phyloP scores from a whole-genome alignment of 2,329 filamentous ascomycete species.

The Colletotrichum sp. region DNA sequence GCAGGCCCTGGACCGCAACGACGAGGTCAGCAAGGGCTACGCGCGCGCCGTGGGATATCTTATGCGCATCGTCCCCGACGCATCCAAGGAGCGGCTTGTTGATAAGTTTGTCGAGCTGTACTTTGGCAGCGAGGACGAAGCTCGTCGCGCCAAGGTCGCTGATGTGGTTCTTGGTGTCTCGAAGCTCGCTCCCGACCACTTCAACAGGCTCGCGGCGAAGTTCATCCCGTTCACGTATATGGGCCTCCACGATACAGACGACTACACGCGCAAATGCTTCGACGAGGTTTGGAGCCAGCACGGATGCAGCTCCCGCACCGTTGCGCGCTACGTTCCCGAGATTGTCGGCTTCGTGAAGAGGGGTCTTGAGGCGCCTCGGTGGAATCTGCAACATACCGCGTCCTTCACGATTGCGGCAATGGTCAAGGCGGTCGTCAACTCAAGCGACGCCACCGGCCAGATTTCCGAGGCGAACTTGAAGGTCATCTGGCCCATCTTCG shows the following conservation, averaged over 20 bases:
- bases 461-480: conserved; percentile 66
- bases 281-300: conserved; percentile 88
- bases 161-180: conserved; percentile 85
- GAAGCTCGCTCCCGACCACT: conserved; percentile 88
- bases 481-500: conserved; percentile 80
- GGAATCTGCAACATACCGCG: conserved; percentile 89
- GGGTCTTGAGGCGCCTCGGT: conserved; percentile 80
- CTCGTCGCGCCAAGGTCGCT: conserved; percentile 74
- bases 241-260: conserved; percentile 83
- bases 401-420: conserved; percentile 81
- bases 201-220: conserved; percentile 75
- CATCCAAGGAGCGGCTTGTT: conserved; percentile 56
- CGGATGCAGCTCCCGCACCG: conserved; percentile 82
- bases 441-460: conserved; percentile 58
- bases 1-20: conserved; percentile 87
- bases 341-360: conserved; percentile 72
- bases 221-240: conserved; percentile 89
- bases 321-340: conserved; percentile 83
- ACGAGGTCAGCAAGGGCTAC: conserved; percentile 90
- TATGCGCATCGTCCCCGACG: conserved; percentile 61
- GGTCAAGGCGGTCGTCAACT: conserved; percentile 67
- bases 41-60: conserved; percentile 87
- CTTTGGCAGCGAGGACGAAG: conserved; percentile 80
- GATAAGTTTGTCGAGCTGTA: conserved; percentile 71
- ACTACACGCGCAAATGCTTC: conserved; percentile 80